phyloP scores from a whole-genome alignment of 75 land plant species.

The Isoetes taiwanensis region DNA sequence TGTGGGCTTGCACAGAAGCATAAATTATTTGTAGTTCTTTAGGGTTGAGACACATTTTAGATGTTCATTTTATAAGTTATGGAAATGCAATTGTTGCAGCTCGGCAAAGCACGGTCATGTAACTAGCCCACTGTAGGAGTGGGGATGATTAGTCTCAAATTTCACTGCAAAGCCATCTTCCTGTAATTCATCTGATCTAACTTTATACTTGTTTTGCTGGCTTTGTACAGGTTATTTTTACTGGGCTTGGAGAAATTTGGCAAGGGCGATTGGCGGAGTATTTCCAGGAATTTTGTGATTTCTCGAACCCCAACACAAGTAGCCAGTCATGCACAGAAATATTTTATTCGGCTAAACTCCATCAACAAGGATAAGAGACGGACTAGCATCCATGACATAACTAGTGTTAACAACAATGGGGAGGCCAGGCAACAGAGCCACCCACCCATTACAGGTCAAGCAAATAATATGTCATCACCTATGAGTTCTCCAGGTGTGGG shows the following conservation, averaged over 20 bases:
- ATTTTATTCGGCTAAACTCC: conserved; percentile 80
- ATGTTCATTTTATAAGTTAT: no score
- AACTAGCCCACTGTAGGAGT: no score
- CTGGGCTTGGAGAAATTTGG: conserved; percentile 82
- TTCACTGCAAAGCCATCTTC: no score
- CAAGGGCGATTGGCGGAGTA: conserved; percentile 96
- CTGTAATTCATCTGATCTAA: neutral
- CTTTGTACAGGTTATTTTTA: conserved; percentile 56
- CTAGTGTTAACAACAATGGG: conserved; percentile 51
- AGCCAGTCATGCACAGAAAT: conserved; percentile 96
- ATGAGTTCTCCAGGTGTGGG: no score
- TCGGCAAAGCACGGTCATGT: no score
- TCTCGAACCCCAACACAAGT: conserved; percentile 94
- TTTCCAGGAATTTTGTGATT: conserved; percentile 84
- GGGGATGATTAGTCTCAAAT: no score
- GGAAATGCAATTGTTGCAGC: no score
- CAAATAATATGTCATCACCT: no score
- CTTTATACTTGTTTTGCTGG: conserved; percentile 7
- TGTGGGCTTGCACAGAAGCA: no score
- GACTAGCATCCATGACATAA: conserved; percentile 90
- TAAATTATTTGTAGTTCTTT: no score
- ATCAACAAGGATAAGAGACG: conserved; percentile 83
- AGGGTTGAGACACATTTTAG: no score
- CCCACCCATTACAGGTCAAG: conserved; percentile 72
- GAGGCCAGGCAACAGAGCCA: conserved; percentile 39